Conservation (phyloP, 2,329 filamentous ascomycete species). For the Grosmannia penicillata region DNA sequence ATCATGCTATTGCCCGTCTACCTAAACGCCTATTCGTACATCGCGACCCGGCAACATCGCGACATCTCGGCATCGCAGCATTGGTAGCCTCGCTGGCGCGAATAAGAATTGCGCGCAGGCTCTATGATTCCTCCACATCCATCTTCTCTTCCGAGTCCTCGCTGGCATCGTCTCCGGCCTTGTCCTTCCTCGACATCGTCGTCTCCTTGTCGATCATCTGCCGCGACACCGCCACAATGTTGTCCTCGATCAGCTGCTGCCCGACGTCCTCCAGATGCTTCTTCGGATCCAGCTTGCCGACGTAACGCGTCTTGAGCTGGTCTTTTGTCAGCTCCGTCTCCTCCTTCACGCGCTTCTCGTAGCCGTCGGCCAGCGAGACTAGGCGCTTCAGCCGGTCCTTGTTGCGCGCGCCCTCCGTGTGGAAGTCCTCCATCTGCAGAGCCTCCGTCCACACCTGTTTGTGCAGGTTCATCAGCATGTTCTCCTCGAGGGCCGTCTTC, state of each 20-base stretch:
- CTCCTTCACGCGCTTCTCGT: conserved; percentile 97
- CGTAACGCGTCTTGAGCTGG: conserved; percentile 95
- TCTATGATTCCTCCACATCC: conserved; percentile 47
- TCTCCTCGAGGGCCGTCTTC: conserved; percentile 95
- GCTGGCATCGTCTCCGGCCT: conserved; percentile 21
- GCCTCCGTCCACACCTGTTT: conserved; percentile 99
- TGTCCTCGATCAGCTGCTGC: conserved; percentile 95
- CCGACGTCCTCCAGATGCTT: conserved; percentile 97
- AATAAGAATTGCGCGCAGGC: neutral
- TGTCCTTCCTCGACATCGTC: conserved; percentile 64
- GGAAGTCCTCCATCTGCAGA: conserved; percentile 92
- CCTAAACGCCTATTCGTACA: conserved; percentile 16
- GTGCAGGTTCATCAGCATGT: conserved; percentile 99
- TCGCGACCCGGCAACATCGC: neutral
- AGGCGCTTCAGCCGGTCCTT: conserved; percentile 78
- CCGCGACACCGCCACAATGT: conserved; percentile 93
- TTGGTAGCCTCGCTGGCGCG: neutral
- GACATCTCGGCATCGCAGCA: no score
- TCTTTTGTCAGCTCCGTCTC: conserved; percentile 96
- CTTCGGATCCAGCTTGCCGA: conserved; percentile 97
- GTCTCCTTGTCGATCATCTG: conserved; percentile 99
- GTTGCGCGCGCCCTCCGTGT: conserved; percentile 67
- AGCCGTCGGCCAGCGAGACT: conserved; percentile 81
- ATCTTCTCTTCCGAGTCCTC: conserved; percentile 45
- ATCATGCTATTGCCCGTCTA: neutral